These are phyloP conservation scores for Syncephalastrum monosporum DNA, from an alignment of 371 early-diverging fungal species.

Conservation along the genomic window DNA sequence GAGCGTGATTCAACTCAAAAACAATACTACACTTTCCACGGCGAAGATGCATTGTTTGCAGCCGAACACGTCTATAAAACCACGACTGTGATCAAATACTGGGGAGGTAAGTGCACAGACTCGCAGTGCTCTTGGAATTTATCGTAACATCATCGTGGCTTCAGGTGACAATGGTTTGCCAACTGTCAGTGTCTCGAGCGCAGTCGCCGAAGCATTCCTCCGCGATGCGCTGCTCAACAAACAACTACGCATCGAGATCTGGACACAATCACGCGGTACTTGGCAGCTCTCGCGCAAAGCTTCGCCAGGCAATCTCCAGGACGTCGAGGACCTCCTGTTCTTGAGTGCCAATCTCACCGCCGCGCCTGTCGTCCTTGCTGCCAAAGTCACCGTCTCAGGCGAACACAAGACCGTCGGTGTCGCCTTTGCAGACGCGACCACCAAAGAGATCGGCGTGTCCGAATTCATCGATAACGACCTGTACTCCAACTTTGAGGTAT, in stretches of 20 bases:
- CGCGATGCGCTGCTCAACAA: constrained; percentile 76
- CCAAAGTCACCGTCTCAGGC: constrained; percentile 55
- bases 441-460: constrained; percentile 72
- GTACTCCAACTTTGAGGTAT: constrained; percentile 87
- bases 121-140: background rate
- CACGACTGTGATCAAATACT: constrained; percentile 83
- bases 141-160: background rate
- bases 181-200: constrained; percentile 75
- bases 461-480: constrained; percentile 93
- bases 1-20: constrained; percentile 58
- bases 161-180: constrained; percentile 66
- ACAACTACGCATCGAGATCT: constrained; percentile 84
- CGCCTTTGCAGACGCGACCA: constrained; percentile 85
- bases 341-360: constrained; percentile 63
- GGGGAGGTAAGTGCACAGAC: constrained; percentile 59
- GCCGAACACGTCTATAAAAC: constrained; percentile 89
- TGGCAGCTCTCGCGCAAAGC: constrained; percentile 67
- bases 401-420: constrained; percentile 81
- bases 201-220: constrained; percentile 74
- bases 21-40: constrained; percentile 79
- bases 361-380: constrained; percentile 83
- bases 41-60: constrained; percentile 82
- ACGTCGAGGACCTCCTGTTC: constrained; percentile 89
- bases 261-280: constrained; percentile 55
- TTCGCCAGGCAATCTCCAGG: constrained; percentile 92